A percentile compares a stretch with the other conserved stretches of the same genome.
Conservation (phyloP, 148 eudicot genomes). For the Silene latifolia region DNA sequence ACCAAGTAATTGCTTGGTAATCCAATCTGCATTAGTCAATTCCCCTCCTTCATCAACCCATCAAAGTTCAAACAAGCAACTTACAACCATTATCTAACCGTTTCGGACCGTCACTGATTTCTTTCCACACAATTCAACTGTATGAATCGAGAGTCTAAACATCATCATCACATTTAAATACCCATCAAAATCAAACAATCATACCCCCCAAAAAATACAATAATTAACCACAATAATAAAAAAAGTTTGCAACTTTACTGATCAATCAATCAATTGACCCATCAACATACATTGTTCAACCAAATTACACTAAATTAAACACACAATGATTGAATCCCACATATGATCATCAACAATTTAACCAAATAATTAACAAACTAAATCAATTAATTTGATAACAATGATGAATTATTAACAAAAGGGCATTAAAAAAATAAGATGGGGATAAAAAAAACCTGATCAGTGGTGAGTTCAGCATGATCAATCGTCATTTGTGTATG, state of each 20-base stretch:
- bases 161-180: background rate
- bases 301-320: background rate
- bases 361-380: background rate
- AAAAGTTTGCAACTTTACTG: background rate
- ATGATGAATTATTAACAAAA: background rate
- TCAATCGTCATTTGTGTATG: conserved; percentile 36
- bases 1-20: background rate
- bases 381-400: background rate
- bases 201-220: background rate
- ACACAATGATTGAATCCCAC: background rate
- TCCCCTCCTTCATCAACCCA: conserved; percentile 2
- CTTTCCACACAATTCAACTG: background rate
- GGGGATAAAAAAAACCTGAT: conserved; percentile 36
- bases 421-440: background rate
- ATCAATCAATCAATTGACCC: conserved; percentile 10
- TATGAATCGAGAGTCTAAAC: background rate
- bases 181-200: conserved; percentile 3
- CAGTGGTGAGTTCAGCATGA: conserved; percentile 52
- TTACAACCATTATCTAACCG: background rate
- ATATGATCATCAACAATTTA: background rate
- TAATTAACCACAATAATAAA: background rate
- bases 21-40: conserved; percentile 1
- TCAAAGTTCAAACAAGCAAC: conserved; percentile 3
- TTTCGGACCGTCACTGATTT: too few relatives aligned
- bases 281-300: background rate